Conservation (phyloP, 768 basidiomycete genomes). For the Kwoniella dejecticola region DNA sequence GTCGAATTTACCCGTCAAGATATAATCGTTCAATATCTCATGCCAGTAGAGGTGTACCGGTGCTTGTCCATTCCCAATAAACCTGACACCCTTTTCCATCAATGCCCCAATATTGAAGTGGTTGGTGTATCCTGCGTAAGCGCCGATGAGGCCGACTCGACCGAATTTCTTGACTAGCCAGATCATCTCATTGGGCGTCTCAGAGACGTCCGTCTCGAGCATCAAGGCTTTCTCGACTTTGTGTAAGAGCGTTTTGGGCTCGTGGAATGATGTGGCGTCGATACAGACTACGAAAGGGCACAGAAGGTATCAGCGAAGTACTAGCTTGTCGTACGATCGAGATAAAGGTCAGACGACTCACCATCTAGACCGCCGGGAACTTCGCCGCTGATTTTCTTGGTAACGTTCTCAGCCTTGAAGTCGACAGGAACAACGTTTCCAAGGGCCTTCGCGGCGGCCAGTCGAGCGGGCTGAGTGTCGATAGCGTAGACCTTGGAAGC, state of each 20-base stretch:
- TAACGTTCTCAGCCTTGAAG: conserved; percentile 63
- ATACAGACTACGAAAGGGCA: conserved; percentile 33
- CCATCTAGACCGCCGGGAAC: conserved; percentile 64
- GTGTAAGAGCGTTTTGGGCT: conserved; percentile 68
- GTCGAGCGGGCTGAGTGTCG: conserved; percentile 64
- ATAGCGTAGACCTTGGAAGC: conserved; percentile 72
- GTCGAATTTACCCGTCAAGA: conserved; percentile 68
- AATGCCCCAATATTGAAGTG: conserved; percentile 64
- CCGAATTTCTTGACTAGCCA: conserved; percentile 59
- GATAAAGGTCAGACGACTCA: conserved; percentile 56
- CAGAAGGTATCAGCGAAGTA: background rate
- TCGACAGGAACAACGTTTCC: conserved; percentile 64
- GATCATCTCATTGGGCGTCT: conserved; percentile 65
- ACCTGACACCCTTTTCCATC: conserved; percentile 74
- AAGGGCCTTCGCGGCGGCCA: conserved; percentile 59
- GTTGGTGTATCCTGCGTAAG: conserved; percentile 69
- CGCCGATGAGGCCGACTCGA: conserved; percentile 66
- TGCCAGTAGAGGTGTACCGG: conserved; percentile 76
- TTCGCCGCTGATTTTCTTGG: conserved; percentile 63
- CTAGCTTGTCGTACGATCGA: conserved; percentile 6
- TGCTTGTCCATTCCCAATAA: conserved; percentile 74
- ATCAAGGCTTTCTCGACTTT: conserved; percentile 70
- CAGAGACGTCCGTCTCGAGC: conserved; percentile 74
- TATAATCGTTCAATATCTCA: conserved; percentile 66
- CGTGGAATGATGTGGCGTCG: conserved; percentile 64